Conservation (phyloP, 2,329 filamentous ascomycete genomes). For the Tolypocladium guangdongense region DNA sequence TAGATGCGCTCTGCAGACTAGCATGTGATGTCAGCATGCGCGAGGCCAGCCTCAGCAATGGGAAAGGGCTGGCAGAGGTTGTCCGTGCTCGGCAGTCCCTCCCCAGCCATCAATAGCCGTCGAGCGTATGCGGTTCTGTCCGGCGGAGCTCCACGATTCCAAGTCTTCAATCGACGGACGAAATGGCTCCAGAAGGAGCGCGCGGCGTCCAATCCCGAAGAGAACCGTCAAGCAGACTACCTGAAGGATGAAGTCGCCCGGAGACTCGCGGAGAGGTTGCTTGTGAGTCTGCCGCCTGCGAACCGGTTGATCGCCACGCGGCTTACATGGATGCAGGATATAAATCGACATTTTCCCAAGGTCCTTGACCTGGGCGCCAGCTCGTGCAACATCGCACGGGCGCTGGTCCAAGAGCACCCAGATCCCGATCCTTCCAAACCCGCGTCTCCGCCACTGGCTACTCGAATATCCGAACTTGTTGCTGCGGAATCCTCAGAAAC, state of each 20-base stretch:
- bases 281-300: slow-evolving; percentile 37
- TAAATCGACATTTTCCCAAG: slow-evolving; percentile 75
- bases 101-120: slow-evolving; percentile 12
- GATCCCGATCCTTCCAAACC: slow-evolving; percentile 48
- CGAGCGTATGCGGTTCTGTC: slow-evolving; percentile 69
- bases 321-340: slow-evolving; percentile 48
- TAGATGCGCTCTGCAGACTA: slow-evolving; percentile 7
- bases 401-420: slow-evolving; percentile 60
- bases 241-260: slow-evolving; percentile 84
- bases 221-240: slow-evolving; percentile 78
- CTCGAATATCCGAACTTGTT: slow-evolving; percentile 61
- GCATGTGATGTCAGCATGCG: slow-evolving; percentile 20
- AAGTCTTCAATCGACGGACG: slow-evolving; percentile 80
- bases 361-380: slow-evolving; percentile 93
- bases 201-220: slow-evolving; percentile 57
- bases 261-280: slow-evolving; percentile 72
- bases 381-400: slow-evolving; percentile 84
- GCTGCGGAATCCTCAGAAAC: slow-evolving; percentile 72
- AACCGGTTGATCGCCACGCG: background rate
- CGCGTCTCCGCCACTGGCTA: slow-evolving; percentile 54
- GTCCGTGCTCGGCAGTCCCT: slow-evolving; percentile 7
- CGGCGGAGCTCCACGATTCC: slow-evolving; percentile 64
- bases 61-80: slow-evolving; percentile 14
- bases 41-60: slow-evolving; percentile 12
- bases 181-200: slow-evolving; percentile 92